phyloP scores from a whole-genome alignment of 2,329 filamentous ascomycete species.

The Pestalotiopsis sp. region DNA sequence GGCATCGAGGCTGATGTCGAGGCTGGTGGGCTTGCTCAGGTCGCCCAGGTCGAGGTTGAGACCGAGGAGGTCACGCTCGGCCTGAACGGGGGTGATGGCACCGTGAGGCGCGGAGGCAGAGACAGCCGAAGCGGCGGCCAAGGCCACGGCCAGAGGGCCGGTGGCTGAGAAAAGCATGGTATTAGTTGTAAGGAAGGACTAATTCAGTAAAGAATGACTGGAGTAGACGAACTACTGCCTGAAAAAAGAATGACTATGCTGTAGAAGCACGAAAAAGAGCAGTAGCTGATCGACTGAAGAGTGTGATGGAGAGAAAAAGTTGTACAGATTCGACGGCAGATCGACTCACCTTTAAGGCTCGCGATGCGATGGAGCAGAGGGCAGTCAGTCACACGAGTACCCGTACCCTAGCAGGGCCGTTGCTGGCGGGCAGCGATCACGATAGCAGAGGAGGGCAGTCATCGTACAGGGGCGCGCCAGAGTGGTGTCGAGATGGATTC shows the following conservation, averaged over 20 bases:
- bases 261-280: conserved; percentile 14
- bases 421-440: background rate
- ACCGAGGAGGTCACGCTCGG: conserved; percentile 16
- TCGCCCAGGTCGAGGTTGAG: conserved; percentile 19
- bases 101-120: conserved; percentile 21
- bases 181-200: conserved; percentile 19
- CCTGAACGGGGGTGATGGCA: conserved; percentile 15
- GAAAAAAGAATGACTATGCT: conserved; percentile 26
- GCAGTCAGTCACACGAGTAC: background rate
- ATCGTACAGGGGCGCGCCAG: background rate
- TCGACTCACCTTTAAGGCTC: background rate
- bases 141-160: conserved; percentile 32
- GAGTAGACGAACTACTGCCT: conserved; percentile 25
- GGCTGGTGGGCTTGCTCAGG: conserved; percentile 25
- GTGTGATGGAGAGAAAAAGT: conserved; percentile 1
- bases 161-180: conserved; percentile 32
- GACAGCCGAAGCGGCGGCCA: conserved; percentile 30
- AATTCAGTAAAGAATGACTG: conserved; percentile 31
- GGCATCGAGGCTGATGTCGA: conserved; percentile 24
- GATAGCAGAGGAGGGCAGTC: background rate
- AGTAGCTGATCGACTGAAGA: background rate
- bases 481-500: background rate
- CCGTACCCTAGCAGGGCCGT: background rate
- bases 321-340: background rate
- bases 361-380: background rate